Evolutionary conservation across 108 stramenopile genomes (phyloP), one percentile per base, ranked within the genome.

Genomic region (Skeletonema marinoi): DNA sequence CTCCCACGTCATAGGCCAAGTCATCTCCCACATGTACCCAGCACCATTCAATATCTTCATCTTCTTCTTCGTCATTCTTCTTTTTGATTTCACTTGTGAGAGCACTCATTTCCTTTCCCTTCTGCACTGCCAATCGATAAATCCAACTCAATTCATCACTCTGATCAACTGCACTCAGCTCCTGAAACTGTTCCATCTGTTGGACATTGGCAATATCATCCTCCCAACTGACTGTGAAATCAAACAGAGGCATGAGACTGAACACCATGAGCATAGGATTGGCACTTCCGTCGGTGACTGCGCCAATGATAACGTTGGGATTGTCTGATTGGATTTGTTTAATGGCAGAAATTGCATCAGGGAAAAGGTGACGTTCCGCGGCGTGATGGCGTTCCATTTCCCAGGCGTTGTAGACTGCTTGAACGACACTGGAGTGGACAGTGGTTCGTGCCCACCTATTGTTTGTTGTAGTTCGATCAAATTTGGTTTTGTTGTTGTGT

Each of bases 21-120:
- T 93, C 92, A 74, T 96, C 95, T 66, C 95, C 95, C 12, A 94
- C 92, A 84, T 96, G 95, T 46, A 94, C 83, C 93, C 93, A 94
- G 60, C 42, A 42, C 81, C 85, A 72, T 85, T 87, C 79, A 73
- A 81, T 41, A 29, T 74, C 77, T 67, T 74, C 67, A 64, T 84
- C 65, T 64, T 63, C 72, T 74, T 78, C 67, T 44, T 69, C 69
- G 63, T 68, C 44, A 71, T 71, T n/a, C 16, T 58, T 64, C 35
- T 51, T 71, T 31, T 80, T 60, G 50, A 92, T 87, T 12, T 79
- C 87, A 70, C 68, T 74, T 10, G 85, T 77, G 4, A 89, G 78
- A 42, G 80, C 60, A 32, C 80, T 82, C 78, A 96, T 77, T 31
- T 89, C 81, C 31, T 88, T 87, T 30, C 88, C 88, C 79, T 93